Percentiles rank a stretch among this genome's conserved stretches.
Evolutionary conservation across 2,329 filamentous ascomycete species (phyloP).

Genomic region (Diaporthe vaccinii): DNA sequence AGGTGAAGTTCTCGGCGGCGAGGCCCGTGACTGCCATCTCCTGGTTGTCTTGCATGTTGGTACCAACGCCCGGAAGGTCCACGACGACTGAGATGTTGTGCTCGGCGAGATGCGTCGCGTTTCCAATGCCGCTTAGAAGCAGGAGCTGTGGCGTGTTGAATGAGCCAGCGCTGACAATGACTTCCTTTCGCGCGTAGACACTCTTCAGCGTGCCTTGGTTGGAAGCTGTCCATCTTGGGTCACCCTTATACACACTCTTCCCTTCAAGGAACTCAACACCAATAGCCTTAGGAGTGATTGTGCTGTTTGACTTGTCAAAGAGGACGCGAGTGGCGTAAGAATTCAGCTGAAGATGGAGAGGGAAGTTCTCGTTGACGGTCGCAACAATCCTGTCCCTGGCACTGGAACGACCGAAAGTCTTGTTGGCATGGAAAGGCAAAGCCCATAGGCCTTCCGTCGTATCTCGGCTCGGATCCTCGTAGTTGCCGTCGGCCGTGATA

Average conservation of each 20-base stretch:
- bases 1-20: constrained; percentile 43
- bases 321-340: constrained; percentile 34
- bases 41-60: constrained; percentile 63
- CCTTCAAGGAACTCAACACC: constrained; percentile 25
- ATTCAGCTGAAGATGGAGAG: constrained; percentile 16
- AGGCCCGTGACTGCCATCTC: constrained; percentile 52
- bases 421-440: constrained; percentile 41
- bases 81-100: constrained; percentile 60
- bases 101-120: constrained; percentile 55
- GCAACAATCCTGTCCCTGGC: constrained; percentile 42
- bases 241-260: constrained; percentile 18
- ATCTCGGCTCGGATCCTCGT: constrained; percentile 37
- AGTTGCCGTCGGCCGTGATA: constrained; percentile 34
- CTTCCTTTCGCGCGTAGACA: constrained; percentile 51
- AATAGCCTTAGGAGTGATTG: background rate
- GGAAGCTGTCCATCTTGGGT: constrained; percentile 37
- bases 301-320: constrained; percentile 36
- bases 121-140: constrained; percentile 63
- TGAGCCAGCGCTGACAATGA: constrained; percentile 61
- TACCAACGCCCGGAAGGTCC: constrained; percentile 63
- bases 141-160: constrained; percentile 65
- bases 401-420: constrained; percentile 43
- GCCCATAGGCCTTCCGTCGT: constrained; percentile 43
- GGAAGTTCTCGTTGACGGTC: background rate
- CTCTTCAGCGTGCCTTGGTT: constrained; percentile 46